Base-by-base conservation (phyloP, 805 yeast species). In the Schwanniomyces polymorphus region DNA sequence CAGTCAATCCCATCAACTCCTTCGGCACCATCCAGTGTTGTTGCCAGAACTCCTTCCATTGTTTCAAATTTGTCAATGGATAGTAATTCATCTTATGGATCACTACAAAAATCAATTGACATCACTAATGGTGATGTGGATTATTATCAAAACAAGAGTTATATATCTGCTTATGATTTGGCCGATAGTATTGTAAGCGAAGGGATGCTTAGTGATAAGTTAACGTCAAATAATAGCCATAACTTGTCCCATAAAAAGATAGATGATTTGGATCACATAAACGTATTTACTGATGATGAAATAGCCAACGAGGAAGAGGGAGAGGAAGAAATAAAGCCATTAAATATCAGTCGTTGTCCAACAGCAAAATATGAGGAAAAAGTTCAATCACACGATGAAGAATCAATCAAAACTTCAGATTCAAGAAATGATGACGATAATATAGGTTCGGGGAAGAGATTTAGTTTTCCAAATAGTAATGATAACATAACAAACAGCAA, bases 391-490 rank as follows among this genome's bases (percentile, higher is more conserved):
- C n/a, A 4, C 16, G 10, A 12, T 16, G 18, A n/a, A 12, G 16
- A 34, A 11, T 11, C 12, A 11, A 4, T 3, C 14, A 11, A 28
- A 28, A 12, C 27, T 27, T 8, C 5, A 18, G n/a, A 23, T n/a
- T 27, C 35, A 2, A 31, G 7, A 9, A 25, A 25, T 10, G 61
- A 55, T 8, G 57, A 56, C 26, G 69, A 68, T 44, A 71, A 72
- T 45, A 57, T 51, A 14, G 77, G 76, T 6, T 55, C 59, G 1
- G 77, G 77, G 0, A 61, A 56, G 33, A 47, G 56, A 11, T 73
- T 72, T 48, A 63, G 63, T 41, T 74, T 73, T 52, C 78, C 78
- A 9, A 71, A 71, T 42, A 56, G 62, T 41, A 46, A 18, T 17
- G 42, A 49, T 6, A 72, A 72, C 46, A 52, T 70, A 25, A 72